Evolutionary conservation across 352 stramenopile genomes (phyloP).

Genomic region (Phytophthora melonis): DNA sequence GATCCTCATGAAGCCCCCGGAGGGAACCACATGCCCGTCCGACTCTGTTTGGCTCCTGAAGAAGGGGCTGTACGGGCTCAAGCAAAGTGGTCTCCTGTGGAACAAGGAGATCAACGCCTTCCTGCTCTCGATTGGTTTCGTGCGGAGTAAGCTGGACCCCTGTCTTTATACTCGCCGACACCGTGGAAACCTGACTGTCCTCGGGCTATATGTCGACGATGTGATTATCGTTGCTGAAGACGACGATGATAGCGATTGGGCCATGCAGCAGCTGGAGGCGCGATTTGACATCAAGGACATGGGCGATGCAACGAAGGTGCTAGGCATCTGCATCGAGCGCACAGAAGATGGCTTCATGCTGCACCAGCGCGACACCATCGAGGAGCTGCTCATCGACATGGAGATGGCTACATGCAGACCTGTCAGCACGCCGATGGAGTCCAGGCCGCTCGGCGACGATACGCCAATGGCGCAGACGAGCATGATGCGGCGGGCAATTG

Average conservation of each 20-base stretch:
- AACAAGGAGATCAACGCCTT: constrained; percentile 11
- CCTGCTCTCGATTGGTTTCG: background rate
- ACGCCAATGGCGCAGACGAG: too few species aligned
- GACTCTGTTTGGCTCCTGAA: too few species aligned
- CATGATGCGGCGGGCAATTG: too few species aligned
- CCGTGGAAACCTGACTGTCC: background rate
- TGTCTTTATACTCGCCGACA: constrained; percentile 6
- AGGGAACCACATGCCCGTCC: background rate
- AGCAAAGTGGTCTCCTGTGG: constrained; percentile 7
- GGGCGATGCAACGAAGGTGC: background rate
- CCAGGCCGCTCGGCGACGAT: too few species aligned
- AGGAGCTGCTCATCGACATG: background rate
- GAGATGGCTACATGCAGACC: background rate
- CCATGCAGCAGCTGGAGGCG: background rate
- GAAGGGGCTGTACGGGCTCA: constrained; percentile 5
- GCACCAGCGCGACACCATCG: constrained; percentile 7
- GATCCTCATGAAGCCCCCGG: background rate
- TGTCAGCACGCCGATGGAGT: background rate
- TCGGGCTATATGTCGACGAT: constrained; percentile 19
- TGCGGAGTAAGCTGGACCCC: constrained; percentile 8
- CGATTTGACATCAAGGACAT: constrained; percentile 19
- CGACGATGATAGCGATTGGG: constrained; percentile 1
- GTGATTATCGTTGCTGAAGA: constrained; percentile 3
- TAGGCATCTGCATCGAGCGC: constrained; percentile 11
- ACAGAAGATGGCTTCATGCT: background rate